These are phyloP conservation scores for Endocalyx cinctus DNA, from an alignment of 2,329 filamentous ascomycete species.

Conservation along the genomic window DNA sequence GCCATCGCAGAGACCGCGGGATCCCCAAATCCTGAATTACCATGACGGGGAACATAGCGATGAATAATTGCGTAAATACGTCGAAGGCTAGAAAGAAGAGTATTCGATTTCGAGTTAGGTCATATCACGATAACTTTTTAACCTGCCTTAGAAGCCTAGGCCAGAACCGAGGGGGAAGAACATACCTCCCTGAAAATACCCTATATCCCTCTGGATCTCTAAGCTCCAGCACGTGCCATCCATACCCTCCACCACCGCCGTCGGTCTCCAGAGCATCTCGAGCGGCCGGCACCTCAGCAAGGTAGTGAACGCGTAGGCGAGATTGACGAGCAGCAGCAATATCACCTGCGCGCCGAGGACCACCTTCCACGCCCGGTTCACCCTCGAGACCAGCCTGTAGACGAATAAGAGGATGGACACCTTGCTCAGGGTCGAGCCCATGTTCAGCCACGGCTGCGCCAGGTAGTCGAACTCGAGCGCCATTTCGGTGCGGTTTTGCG, in stretches of 20 bases:
- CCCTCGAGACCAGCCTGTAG: slow-evolving; percentile 23
- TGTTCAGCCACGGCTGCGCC: slow-evolving; percentile 31
- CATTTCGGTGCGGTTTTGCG: slow-evolving; percentile 14
- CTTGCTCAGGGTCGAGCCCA: slow-evolving; percentile 30
- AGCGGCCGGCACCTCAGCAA: slow-evolving; percentile 34
- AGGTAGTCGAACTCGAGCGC: slow-evolving; percentile 31
- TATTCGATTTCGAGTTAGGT: background rate
- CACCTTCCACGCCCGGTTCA: slow-evolving; percentile 26
- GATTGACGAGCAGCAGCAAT: slow-evolving; percentile 27
- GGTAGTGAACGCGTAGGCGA: slow-evolving; percentile 27
- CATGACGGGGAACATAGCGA: slow-evolving; percentile 29
- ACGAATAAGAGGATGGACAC: slow-evolving; percentile 34
- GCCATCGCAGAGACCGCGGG: slow-evolving; percentile 24
- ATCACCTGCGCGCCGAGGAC: slow-evolving; percentile 26
- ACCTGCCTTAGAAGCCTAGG: too few relatives aligned
- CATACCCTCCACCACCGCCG: too few relatives aligned
- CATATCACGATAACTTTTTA: too few relatives aligned
- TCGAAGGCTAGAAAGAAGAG: slow-evolving; percentile 24
- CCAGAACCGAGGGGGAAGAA: too few relatives aligned
- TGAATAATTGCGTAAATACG: slow-evolving; percentile 31
- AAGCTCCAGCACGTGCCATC: slow-evolving; percentile 29
- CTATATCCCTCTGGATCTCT: slow-evolving; percentile 27
- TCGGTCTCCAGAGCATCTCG: slow-evolving; percentile 31
- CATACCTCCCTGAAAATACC: slow-evolving; percentile 30
- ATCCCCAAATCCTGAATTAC: slow-evolving; percentile 25